Evolutionary conservation across 164 flowering plant genomes (phyloP).

Genomic region (Berberis thunbergii): DNA sequence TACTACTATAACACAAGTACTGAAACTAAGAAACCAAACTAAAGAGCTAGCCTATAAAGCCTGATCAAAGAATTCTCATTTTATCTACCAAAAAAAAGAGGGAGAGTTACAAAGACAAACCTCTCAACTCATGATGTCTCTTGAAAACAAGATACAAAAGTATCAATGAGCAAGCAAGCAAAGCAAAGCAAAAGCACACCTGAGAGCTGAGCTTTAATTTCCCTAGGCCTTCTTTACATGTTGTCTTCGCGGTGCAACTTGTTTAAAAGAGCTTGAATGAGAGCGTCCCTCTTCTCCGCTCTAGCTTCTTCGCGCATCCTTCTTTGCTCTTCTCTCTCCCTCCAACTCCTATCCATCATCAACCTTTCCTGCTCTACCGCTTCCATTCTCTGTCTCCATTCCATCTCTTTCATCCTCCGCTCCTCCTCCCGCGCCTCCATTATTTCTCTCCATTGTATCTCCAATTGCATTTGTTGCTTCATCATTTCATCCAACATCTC

Average conservation of each 20-base stretch:
- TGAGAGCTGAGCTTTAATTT: too few relatives aligned
- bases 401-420: conserved; percentile 61
- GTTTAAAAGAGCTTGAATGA: conserved; percentile 58
- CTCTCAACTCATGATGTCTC: too few relatives aligned
- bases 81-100: too few relatives aligned
- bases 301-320: conserved; percentile 71
- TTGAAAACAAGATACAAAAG: too few relatives aligned
- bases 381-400: conserved; percentile 77
- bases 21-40: too few relatives aligned
- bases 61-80: too few relatives aligned
- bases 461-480: conserved; percentile 71
- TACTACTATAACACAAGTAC: too few relatives aligned
- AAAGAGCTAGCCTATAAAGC: too few relatives aligned
- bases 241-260: conserved; percentile 59
- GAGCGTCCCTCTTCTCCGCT: conserved; percentile 81
- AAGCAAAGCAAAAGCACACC: too few relatives aligned
- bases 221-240: too few relatives aligned
- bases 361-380: conserved; percentile 71
- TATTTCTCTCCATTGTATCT: conserved; percentile 58
- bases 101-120: too few relatives aligned
- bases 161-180: too few relatives aligned
- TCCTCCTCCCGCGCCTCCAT: conserved; percentile 63
- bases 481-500: conserved; percentile 68
- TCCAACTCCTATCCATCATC: conserved; percentile 68
- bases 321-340: conserved; percentile 81